phyloP scores from a whole-genome alignment of 2,329 filamentous ascomycete genomes.

The Alternaria dauci region DNA sequence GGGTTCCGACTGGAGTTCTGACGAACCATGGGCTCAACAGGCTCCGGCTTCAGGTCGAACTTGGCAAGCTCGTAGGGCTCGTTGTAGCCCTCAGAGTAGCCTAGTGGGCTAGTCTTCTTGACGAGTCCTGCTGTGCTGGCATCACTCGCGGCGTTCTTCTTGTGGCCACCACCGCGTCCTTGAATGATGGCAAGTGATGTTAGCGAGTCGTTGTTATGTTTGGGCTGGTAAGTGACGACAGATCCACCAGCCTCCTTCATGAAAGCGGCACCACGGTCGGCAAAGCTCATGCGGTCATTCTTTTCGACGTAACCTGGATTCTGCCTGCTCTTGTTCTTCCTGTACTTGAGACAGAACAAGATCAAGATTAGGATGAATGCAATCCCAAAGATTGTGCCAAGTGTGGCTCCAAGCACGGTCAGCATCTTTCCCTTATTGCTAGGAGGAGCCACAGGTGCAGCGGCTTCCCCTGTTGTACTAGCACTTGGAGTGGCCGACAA shows the following conservation, averaged over 20 bases:
- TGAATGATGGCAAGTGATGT: conserved; percentile 59
- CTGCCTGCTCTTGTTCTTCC: conserved; percentile 66
- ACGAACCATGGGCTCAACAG: conserved; percentile 44
- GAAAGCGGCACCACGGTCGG: conserved; percentile 60
- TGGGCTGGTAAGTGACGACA: conserved; percentile 43
- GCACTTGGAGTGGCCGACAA: conserved; percentile 34
- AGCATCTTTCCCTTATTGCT: conserved; percentile 59
- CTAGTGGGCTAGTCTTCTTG: conserved; percentile 59
- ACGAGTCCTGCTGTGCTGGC: conserved; percentile 68
- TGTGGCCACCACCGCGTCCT: conserved; percentile 64
- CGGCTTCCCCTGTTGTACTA: conserved; percentile 47
- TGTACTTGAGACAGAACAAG: conserved; percentile 72
- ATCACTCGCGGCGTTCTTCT: conserved; percentile 64
- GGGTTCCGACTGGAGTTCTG: conserved; percentile 46
- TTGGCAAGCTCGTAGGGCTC: conserved; percentile 56
- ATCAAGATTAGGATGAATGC: conserved; percentile 74
- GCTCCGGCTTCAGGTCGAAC: conserved; percentile 52
- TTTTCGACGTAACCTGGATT: conserved; percentile 58
- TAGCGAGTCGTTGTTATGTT: conserved; percentile 47
- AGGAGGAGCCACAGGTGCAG: conserved; percentile 36
- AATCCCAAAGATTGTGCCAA: conserved; percentile 81
- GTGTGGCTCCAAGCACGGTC: conserved; percentile 78
- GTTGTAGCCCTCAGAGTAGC: conserved; percentile 51
- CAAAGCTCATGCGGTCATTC: conserved; percentile 58
- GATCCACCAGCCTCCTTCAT: conserved; percentile 61